Evolutionary conservation across 768 basidiomycete species (phyloP).

Genomic region (Pleurotus salmoneostramineus): DNA sequence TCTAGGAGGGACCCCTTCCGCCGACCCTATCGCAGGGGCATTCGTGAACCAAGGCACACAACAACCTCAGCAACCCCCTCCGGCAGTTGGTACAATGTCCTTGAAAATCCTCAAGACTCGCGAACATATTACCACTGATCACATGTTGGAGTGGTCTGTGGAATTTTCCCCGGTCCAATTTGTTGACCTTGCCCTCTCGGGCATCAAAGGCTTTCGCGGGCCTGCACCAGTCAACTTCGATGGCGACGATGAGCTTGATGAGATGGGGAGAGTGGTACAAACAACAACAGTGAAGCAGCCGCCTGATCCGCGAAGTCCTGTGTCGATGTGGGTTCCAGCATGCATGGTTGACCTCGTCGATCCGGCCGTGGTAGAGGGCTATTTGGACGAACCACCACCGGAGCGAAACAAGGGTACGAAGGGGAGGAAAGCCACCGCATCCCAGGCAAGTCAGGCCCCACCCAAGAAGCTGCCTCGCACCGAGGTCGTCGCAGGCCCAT

Average conservation of each 20-base stretch:
- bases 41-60: constrained; percentile 22
- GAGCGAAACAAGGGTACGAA: neutral
- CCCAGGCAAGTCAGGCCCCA: neutral
- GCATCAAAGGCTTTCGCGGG: constrained; percentile 36
- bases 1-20: constrained; percentile 12
- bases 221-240: constrained; percentile 11
- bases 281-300: constrained; percentile 25
- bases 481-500: too few relatives aligned
- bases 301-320: constrained; percentile 34
- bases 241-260: neutral
- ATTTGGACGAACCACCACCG: constrained; percentile 28
- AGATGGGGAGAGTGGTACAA: neutral
- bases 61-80: constrained; percentile 21
- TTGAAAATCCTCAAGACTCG: constrained; percentile 44
- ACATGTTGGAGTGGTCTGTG: constrained; percentile 57
- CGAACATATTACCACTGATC: constrained; percentile 53
- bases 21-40: constrained; percentile 16
- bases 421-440: neutral
- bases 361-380: constrained; percentile 46
- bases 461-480: neutral
- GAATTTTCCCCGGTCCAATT: constrained; percentile 51
- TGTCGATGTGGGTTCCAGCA: constrained; percentile 64
- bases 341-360: constrained; percentile 50
- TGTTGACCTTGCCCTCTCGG: constrained; percentile 43
- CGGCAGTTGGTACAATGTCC: constrained; percentile 31